Percentiles rank a stretch among this genome's conserved stretches.
These are phyloP conservation scores for Oryza brachyantha DNA, from an alignment of 176 grass and related monocot species.

Conservation along the genomic window DNA sequence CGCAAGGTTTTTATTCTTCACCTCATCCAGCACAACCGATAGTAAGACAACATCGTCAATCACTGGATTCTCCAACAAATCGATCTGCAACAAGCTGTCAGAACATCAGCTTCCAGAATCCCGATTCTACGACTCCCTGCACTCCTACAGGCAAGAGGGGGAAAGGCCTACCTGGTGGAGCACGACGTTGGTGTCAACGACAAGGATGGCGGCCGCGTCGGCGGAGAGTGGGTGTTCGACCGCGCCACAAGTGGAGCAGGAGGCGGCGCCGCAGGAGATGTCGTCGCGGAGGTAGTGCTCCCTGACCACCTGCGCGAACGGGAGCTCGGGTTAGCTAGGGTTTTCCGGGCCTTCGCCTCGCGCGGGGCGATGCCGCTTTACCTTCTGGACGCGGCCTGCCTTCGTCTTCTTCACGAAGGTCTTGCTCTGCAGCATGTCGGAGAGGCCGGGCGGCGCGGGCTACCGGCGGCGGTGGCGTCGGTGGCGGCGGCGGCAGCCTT, in stretches of 20 bases:
- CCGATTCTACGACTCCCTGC: too few relatives aligned
- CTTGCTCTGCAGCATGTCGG: conserved; percentile 87
- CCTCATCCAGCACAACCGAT: conserved; percentile 85
- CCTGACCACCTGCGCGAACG: conserved; percentile 60
- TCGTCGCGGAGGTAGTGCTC: conserved; percentile 98
- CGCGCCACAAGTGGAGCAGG: conserved; percentile 61
- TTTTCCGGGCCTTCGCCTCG: conserved; percentile 14
- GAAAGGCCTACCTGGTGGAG: conserved; percentile 55
- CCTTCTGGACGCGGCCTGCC: conserved; percentile 87
- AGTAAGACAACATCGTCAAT: conserved; percentile 92
- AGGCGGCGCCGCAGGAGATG: conserved; percentile 71
- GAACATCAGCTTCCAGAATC: background rate
- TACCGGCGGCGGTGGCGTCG: conserved; percentile 6
- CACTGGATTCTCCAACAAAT: conserved; percentile 81
- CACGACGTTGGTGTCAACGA: conserved; percentile 93
- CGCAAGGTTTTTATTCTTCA: conserved; percentile 87
- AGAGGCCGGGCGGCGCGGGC: background rate
- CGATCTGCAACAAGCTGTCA: conserved; percentile 51
- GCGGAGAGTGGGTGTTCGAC: conserved; percentile 48
- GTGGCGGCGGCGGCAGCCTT: background rate
- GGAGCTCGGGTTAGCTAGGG: conserved; percentile 39
- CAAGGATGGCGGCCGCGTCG: conserved; percentile 64
- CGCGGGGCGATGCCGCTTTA: background rate
- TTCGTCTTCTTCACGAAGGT: conserved; percentile 98
- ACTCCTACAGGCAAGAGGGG: background rate